phyloP scores from a whole-genome alignment of 2,329 filamentous ascomycete species.

The Cephalotrichum gorgonifer region DNA sequence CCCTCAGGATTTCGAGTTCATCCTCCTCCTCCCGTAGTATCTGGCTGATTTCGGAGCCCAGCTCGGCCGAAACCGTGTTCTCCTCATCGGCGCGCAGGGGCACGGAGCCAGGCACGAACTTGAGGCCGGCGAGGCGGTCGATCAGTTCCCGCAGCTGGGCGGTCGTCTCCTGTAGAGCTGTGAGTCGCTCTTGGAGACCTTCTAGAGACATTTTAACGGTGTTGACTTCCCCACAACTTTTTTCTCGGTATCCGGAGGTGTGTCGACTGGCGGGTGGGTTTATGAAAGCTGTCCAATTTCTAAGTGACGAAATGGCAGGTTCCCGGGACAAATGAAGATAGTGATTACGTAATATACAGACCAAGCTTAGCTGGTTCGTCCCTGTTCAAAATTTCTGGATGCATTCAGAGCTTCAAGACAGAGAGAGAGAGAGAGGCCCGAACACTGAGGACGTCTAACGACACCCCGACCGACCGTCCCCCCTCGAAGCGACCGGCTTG shows the following conservation, averaged over 20 bases:
- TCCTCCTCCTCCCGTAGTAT: constrained; percentile 69
- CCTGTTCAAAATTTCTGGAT: not conserved
- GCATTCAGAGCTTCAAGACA: not conserved
- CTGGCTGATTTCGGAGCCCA: constrained; percentile 71
- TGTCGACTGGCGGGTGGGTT: not conserved
- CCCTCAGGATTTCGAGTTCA: constrained; percentile 68
- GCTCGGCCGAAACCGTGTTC: constrained; percentile 53
- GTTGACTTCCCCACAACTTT: not conserved
- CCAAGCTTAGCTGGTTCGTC: no score
- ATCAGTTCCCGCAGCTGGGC: constrained; percentile 49
- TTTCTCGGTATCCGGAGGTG: not conserved
- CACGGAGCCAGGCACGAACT: constrained; percentile 48
- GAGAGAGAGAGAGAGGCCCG: not conserved
- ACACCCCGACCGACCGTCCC: not conserved
- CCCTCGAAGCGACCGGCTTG: not conserved
- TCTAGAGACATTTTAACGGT: constrained; percentile 40
- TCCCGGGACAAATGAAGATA: not conserved
- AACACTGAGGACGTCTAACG: not conserved
- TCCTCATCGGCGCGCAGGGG: constrained; percentile 38
- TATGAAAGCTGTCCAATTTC: constrained; percentile 11
- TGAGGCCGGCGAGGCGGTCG: constrained; percentile 44
- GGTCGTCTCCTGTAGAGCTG: constrained; percentile 50
- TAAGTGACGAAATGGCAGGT: constrained; percentile 12
- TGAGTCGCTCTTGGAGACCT: constrained; percentile 50
- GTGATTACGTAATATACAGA: not conserved